Evolutionary conservation across 2,329 filamentous ascomycete genomes (phyloP).

Genomic region (Diaporthe sp.): DNA sequence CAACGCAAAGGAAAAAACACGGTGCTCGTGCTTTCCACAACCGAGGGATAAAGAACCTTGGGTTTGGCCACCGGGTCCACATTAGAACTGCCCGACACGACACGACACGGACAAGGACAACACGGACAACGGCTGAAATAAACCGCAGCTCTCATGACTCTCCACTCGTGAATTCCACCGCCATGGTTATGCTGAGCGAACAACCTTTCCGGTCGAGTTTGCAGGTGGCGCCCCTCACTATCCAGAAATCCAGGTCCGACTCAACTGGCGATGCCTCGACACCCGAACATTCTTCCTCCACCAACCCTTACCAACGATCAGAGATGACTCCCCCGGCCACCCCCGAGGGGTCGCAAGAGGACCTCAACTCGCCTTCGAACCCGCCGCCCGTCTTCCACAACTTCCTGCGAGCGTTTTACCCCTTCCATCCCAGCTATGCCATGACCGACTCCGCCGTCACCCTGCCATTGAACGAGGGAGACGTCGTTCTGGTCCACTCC

Average conservation of each 20-base stretch:
- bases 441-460: conserved; percentile 90
- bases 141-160: conserved; percentile 53
- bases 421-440: conserved; percentile 85
- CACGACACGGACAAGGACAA: conserved; percentile 26
- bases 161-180: conserved; percentile 50
- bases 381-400: conserved; percentile 85
- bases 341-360: conserved; percentile 77
- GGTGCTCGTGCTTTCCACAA: conserved; percentile 30
- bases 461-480: conserved; percentile 88
- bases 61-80: conserved; percentile 31
- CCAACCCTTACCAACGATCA: conserved; percentile 61
- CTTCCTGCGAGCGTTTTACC: conserved; percentile 94
- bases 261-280: conserved; percentile 43
- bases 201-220: conserved; percentile 69
- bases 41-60: conserved; percentile 24
- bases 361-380: conserved; percentile 60
- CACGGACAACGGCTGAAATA: conserved; percentile 23
- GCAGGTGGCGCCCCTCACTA: conserved; percentile 71
- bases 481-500: conserved; percentile 94
- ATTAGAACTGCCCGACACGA: conserved; percentile 20
- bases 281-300: conserved; percentile 11
- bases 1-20: conserved; percentile 1
- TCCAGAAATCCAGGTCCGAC: conserved; percentile 60
- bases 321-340: conserved; percentile 86
- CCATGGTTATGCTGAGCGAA: conserved; percentile 63